Base-by-base conservation (phyloP, 495 filamentous ascomycete species). In the Trichoderma reesei region DNA sequence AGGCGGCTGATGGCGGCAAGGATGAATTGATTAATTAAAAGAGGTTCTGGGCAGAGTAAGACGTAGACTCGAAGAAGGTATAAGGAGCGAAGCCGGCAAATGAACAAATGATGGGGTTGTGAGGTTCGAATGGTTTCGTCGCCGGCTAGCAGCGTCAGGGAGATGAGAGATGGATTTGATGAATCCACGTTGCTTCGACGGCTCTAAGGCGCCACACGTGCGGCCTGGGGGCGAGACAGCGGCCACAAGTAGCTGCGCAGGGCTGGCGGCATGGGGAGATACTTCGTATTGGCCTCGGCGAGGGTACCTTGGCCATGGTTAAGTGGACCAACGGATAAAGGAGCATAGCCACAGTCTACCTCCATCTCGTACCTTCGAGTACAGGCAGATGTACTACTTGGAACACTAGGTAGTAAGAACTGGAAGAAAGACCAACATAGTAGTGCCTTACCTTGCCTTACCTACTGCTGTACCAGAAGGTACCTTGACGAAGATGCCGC, bases 11-110 rank as follows among this genome's bases (percentile, higher is more conserved):
- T 56, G 44, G 44, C 44, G 51, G 51, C 51, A 56, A 56, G 51
- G 51, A 56, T 56, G 18, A n/a, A 33, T 56, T 56, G 34, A 56
- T 56, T 56, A 56, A 56, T 56, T 56, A 56, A 56, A 56, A 31
- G 20, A 39, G 42, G 42, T 14, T 46, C 26, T 6, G 26, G 11
- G 16, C 20, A 11, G 18, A 56, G 51, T 56, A 56, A 56, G 51
- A 56, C 51, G 51, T 56, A 56, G n/a, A 56, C 51, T 56, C 51
- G 51, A 56, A 56, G 34, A 33, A 56, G 51, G 26, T 31, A 56
- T 56, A 56, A 56, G 51, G 51, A 56, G 51, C 51, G 51, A 56
- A 31, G 31, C 26, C 26, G 31, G 5, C 11, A 33, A 56, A n/a
- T 14, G 51, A 14, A 16, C n/a, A 54, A 54, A 54, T 18, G 46